Evolutionary conservation across 1,284 basidiomycete species (phyloP).

Genomic region (Abortiporus biennis): DNA sequence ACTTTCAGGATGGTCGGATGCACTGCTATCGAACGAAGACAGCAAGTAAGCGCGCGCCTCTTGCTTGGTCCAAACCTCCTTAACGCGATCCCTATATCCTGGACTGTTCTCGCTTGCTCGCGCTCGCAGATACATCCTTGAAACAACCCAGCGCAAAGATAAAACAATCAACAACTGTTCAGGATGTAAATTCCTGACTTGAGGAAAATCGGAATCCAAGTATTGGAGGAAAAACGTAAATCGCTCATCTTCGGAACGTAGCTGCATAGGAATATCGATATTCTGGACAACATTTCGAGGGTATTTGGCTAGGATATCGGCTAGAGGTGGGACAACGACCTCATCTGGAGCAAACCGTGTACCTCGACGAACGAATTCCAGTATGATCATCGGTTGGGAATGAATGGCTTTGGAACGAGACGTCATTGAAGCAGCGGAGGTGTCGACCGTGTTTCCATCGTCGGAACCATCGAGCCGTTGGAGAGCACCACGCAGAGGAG

Average conservation of each 20-base stretch:
- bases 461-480: constrained; percentile 43
- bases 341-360: constrained; percentile 55
- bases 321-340: constrained; percentile 44
- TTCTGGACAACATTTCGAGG: constrained; percentile 18
- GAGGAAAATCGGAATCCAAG: constrained; percentile 48
- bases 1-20: constrained; percentile 3
- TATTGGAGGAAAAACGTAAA: constrained; percentile 51
- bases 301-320: constrained; percentile 37
- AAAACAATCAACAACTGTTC: constrained; percentile 44
- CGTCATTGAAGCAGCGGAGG: not conserved
- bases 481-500: constrained; percentile 64
- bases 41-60: constrained; percentile 63
- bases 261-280: constrained; percentile 25
- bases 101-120: constrained; percentile 36
- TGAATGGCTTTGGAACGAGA: constrained; percentile 11
- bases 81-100: constrained; percentile 45
- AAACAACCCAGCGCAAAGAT: constrained; percentile 55
- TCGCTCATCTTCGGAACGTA: constrained; percentile 46
- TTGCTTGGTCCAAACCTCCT: constrained; percentile 61
- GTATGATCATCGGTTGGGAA: constrained; percentile 36
- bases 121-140: constrained; percentile 42
- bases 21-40: constrained; percentile 30
- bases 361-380: constrained; percentile 71
- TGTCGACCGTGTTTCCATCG: constrained; percentile 12
- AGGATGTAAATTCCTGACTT: constrained; percentile 39